Base-by-base conservation (phyloP, 805 yeast species). In the Candida boidinii region DNA sequence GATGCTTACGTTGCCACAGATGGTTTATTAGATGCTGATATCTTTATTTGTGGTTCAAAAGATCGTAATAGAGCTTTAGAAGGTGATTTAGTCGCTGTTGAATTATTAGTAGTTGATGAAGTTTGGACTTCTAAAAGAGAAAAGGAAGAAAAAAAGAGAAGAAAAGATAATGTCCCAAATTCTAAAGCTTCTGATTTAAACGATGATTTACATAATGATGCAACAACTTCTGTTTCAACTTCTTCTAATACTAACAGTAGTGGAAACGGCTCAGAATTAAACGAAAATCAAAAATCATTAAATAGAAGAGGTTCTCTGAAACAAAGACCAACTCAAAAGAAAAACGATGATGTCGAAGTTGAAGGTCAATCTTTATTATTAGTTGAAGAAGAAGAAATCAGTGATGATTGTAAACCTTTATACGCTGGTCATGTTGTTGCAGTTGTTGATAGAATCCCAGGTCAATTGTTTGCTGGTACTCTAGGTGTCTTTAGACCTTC, bases 341-440 rank as follows among this genome's bases (percentile, higher is more conserved):
- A 92, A 60, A 88, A 87, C 51, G 98, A 92, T 54, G 98, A 92
- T 51, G 95, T 92, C 17, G 98, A 92, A 60, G 98, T 92, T 26
- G 98, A 92, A 58, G 98, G 98, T 28, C 98, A 92, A 59, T 82
- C 95, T 2, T 66, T 92, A 41, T 63, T 92, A 29, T 64, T 92
- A 33, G 92, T 82, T 12, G 98, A 92, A 58, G 98, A 92, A 53
- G 96, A 90, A 53, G 96, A 88, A 56, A 83, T 90, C 45, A 83
- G 79, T 49, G 96, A 90, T 53, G 95, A 85, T 28, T 76, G 76
- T 45, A 88, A 85, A 54, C 98, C 98, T 6, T 65, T 92, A 33
- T 92, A 90, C 49, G 96, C 97, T 1, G 98, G 98, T 16, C 98
- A 92, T 51, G 95, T 92, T 35, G 97, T 92, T 42, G 98, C 98